These are phyloP conservation scores for Macadamia tetraphylla DNA, from an alignment of 164 flowering plant species.

Conservation along the genomic window DNA sequence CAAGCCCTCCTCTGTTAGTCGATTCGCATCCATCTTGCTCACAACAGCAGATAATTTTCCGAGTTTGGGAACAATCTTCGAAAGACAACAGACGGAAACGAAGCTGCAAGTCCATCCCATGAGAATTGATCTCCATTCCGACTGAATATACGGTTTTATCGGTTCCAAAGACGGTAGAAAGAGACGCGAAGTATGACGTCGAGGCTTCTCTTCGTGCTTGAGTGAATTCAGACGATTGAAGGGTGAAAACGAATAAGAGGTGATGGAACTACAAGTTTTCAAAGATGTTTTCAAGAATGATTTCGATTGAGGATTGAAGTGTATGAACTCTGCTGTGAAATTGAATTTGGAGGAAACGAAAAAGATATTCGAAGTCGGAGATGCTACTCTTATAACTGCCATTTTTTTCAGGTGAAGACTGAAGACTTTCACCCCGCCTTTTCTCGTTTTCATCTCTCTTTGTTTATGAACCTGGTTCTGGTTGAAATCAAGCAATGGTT, in stretches of 20 bases:
- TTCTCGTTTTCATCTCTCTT: not conserved
- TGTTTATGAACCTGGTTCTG: too few relatives aligned
- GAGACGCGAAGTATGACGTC: not conserved
- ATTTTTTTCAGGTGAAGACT: not conserved
- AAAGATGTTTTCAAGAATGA: not conserved
- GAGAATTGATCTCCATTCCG: constrained; percentile 55
- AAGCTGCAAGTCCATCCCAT: constrained; percentile 83
- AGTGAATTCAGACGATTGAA: not conserved
- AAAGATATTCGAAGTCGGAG: not conserved
- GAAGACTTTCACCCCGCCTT: not conserved
- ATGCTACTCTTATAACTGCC: constrained; percentile 2
- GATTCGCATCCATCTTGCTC: constrained; percentile 11
- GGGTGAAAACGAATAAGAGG: not conserved
- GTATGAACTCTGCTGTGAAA: not conserved
- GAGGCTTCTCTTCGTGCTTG: not conserved
- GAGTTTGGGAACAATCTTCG: constrained; percentile 50
- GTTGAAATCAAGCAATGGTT: too few relatives aligned
- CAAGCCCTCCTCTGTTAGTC: constrained; percentile 35
- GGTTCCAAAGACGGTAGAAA: constrained; percentile 19
- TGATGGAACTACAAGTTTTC: not conserved
- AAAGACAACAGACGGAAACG: constrained; percentile 64
- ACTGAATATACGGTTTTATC: constrained; percentile 51
- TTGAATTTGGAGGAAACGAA: not conserved
- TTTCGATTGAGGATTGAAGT: constrained; percentile 1
- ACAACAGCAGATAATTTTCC: constrained; percentile 37